Evolutionary conservation across 1,139 yeast species (phyloP), one percentile per base, ranked within the genome.

Genomic region (Zygoascus hellenicus): DNA sequence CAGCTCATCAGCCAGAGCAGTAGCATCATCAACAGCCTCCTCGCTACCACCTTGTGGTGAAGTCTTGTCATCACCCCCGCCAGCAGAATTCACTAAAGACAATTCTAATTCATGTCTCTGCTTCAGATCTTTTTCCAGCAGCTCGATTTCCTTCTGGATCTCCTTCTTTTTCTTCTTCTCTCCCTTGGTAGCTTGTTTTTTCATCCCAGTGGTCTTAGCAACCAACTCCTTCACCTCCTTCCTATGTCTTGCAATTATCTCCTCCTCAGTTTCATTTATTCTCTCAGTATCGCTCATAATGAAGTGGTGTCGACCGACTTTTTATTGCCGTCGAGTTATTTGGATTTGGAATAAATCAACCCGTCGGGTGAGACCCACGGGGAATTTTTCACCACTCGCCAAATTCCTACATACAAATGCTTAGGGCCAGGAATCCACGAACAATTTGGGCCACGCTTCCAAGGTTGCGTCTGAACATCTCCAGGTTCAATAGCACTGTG

Each of bases 101-200:
- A 55, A 43, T 30, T 57, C 60, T 6, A 38, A 42, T 4, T 41
- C 38, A 44, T 87, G 96, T 49, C 69, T 74, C 19, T 54, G 58
- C 48, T 76, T 76, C 57, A 86, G 60, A 9, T 72, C 77, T 2
- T 67, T 67, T 58, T 85, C 87, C 67, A 87, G 56, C 43, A 74
- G 78, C 40, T 71, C 72, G 54, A 90, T 82, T 58, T 76, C 76
- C 48, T 71, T 71, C 54, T 70, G 57, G 3, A 81, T 77, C 43
- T 69, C 71, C 53, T 69, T 70, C 48, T 73, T 71, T 54, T 74
- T 76, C 63, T 81, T 82, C 57, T 86, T 76, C 40, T 83, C 86
- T 49, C 88, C 81, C 63, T 87, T 87, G 15, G 87, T 80, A 2
- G 92, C 92, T 64, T 83, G 92, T 58, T 87, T 86, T 68, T 83